Conservation (phyloP, 371 early-diverging fungal genomes). For the Batrachochytrium dendrobatidis region DNA sequence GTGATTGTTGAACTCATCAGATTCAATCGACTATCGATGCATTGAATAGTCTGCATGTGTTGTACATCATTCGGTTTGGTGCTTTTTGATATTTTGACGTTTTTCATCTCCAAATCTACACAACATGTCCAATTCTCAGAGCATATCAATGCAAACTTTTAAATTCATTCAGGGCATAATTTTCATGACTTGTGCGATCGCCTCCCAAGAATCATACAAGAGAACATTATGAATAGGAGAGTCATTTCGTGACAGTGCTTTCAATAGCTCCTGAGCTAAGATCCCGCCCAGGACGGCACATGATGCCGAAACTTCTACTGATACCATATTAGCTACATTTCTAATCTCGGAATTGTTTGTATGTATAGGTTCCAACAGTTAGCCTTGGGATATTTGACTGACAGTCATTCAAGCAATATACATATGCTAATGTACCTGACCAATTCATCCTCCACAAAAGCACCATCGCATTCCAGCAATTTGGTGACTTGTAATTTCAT, state of each 20-base stretch:
- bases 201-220: slow-evolving; percentile 59
- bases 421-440: slow-evolving; percentile 21
- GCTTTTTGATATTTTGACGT: too few relatives aligned
- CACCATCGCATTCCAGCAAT: slow-evolving; percentile 11
- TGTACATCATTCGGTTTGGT: too few relatives aligned
- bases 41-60: too few relatives aligned
- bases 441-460: slow-evolving; percentile 17
- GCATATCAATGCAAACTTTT: too few relatives aligned
- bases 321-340: not conserved
- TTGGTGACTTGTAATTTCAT: slow-evolving; percentile 11
- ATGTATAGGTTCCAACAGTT: too few relatives aligned
- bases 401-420: too few relatives aligned
- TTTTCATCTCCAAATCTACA: too few relatives aligned
- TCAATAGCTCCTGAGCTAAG: slow-evolving; percentile 80
- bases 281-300: slow-evolving; percentile 84
- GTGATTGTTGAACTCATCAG: too few relatives aligned
- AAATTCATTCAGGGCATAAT: too few relatives aligned
- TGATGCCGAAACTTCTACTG: slow-evolving; percentile 63
- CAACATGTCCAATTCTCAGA: too few relatives aligned
- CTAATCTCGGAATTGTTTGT: slow-evolving; percentile 26
- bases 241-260: slow-evolving; percentile 71
- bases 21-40: too few relatives aligned
- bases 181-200: slow-evolving; percentile 21
- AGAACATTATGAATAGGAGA: slow-evolving; percentile 77
- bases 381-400: too few relatives aligned